Evolutionary conservation across 345 rosid genomes (phyloP).

Genomic region (Xanthoceras sorbifolium): DNA sequence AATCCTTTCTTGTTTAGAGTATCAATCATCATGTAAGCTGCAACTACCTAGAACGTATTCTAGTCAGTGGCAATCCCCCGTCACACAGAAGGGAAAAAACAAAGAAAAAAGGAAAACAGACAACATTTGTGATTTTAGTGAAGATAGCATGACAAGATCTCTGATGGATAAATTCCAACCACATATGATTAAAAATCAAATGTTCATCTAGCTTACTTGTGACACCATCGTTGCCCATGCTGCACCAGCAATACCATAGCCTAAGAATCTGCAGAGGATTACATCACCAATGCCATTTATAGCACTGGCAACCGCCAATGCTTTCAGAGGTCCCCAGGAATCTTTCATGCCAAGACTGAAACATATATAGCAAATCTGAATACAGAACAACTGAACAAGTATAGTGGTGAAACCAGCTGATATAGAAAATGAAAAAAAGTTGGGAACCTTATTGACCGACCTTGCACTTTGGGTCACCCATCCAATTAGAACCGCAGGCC

Average conservation of each 20-base stretch:
- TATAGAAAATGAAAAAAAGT: background rate
- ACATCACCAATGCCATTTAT: constrained; percentile 79
- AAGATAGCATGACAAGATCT: background rate
- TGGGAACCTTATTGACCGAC: constrained; percentile 28
- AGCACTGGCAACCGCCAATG: constrained; percentile 70
- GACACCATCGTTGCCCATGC: constrained; percentile 98
- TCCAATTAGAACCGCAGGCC: constrained; percentile 89
- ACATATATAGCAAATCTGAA: constrained; percentile 10
- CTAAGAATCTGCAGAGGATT: constrained; percentile 70
- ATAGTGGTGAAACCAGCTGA: background rate
- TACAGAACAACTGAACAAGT: background rate
- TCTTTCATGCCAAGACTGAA: constrained; percentile 97
- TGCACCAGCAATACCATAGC: constrained; percentile 90
- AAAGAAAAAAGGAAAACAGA: too few relatives aligned
- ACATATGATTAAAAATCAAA: background rate
- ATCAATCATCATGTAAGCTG: constrained; percentile 81
- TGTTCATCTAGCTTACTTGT: constrained; percentile 52
- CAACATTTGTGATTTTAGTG: background rate
- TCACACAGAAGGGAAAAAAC: background rate
- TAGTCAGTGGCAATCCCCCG: constrained; percentile 14
- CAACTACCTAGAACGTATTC: constrained; percentile 54
- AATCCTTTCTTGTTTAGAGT: constrained; percentile 75
- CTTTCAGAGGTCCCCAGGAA: constrained; percentile 96
- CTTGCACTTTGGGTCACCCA: constrained; percentile 99
- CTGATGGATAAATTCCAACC: background rate